Percentiles rank a stretch among this genome's conserved stretches.
Conservation (phyloP, 2,329 filamentous ascomycete species). For the Teratosphaeria viscida region DNA sequence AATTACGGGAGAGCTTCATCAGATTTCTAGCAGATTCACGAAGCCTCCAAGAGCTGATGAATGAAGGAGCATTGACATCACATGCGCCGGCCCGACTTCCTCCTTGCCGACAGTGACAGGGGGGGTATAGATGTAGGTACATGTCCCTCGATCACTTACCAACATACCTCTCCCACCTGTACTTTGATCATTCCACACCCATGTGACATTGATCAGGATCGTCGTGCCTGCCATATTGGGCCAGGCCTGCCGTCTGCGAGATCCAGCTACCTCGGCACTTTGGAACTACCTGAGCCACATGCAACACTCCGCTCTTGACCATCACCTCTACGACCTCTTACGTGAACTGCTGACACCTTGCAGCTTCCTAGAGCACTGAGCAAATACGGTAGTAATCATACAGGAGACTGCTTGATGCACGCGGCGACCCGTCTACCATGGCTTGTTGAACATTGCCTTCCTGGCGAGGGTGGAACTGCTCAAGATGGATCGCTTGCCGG, state of each 20-base stretch:
- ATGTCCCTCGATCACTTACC: too few species aligned
- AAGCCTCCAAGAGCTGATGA: background rate
- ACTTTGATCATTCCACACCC: too few species aligned
- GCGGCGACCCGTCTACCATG: too few species aligned
- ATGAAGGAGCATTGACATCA: background rate
- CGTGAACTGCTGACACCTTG: too few species aligned
- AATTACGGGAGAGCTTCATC: too few species aligned
- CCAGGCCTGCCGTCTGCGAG: background rate
- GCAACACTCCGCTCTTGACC: too few species aligned
- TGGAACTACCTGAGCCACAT: too few species aligned
- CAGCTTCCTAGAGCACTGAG: too few species aligned
- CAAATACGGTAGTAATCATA: too few species aligned
- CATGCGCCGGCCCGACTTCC: background rate
- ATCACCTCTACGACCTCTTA: too few species aligned
- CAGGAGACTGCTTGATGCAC: too few species aligned
- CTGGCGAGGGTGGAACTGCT: background rate
- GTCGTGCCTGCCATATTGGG: background rate
- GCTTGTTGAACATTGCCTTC: background rate
- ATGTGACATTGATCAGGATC: background rate
- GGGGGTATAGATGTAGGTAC: background rate
- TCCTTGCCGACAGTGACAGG: background rate
- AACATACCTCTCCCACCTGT: too few species aligned
- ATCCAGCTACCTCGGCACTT: background rate
- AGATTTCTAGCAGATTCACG: background rate
- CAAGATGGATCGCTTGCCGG: conserved; percentile 22